Evolutionary conservation across 2,329 filamentous ascomycete genomes (phyloP), one percentile per base, ranked within the genome.

Genomic region (Colletotrichum viniferum): DNA sequence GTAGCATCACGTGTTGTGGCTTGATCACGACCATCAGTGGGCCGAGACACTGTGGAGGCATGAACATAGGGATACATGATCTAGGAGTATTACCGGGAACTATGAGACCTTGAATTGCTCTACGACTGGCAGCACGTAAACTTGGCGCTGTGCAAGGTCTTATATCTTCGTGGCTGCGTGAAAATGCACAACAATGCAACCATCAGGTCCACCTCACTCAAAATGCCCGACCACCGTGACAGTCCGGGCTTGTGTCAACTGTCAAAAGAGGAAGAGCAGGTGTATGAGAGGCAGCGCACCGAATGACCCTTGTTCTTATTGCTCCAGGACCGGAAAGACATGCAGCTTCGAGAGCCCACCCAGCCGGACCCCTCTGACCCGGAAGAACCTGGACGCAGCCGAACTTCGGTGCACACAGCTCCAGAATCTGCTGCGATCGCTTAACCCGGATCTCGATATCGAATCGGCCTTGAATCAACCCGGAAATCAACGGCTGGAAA

Each of bases 301-400:
- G 8, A 70, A 74, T n/a, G 77, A 76, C 56, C 77, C 78, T 21
- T 83, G 82, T 63, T 77, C 78, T 13, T 84, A 83, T 61, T 83
- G 81, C 76, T 76, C 71, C 36, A 78, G 78, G 43, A 76, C 81
- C 12, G 79, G 81, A 26, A 83, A 83, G 63, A 77, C 77, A 6
- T 84, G 83, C 68, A 80, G 79, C 48, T 84, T 84, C 61, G 80
- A 81, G 52, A 78, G 78, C n/a, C 82, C 81, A 9, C 81, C 82
- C 3, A 77, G 79, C n/a, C 79, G 82, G n/a, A 83, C 83, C 30
- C 79, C 82, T 13, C 72, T 84, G 64, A 85, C 81, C 5, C 77
- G 83, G n/a, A 81, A 81, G 69, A 85, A 85, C 68, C 79, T 84
- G 6, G 82, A 84, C 69, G 79, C 79, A 16, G 80, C 80, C 4